These are phyloP conservation scores for Grosmannia penicillata DNA, from an alignment of 2,329 filamentous ascomycete genomes.

Conservation along the genomic window DNA sequence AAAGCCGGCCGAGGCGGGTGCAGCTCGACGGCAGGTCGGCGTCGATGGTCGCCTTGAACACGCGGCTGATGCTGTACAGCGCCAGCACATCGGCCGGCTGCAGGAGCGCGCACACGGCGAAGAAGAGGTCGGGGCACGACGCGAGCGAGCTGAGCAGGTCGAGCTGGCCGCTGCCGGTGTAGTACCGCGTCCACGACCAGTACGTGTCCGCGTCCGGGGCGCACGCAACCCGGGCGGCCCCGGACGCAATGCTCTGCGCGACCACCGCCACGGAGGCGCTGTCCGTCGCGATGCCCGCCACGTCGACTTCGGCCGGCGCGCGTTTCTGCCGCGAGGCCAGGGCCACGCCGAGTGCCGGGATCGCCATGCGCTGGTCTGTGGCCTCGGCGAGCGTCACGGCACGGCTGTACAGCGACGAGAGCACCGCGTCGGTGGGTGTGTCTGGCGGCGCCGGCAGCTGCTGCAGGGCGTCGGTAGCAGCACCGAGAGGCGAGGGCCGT, in stretches of 20 bases:
- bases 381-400: conserved; percentile 1
- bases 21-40: conserved; percentile 44
- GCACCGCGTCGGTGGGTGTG: background rate
- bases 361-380: background rate
- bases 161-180: conserved; percentile 8
- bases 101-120: conserved; percentile 40
- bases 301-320: background rate
- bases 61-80: conserved; percentile 49
- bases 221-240: background rate
- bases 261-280: background rate
- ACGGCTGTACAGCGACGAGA: background rate
- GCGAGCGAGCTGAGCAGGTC: conserved; percentile 30
- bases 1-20: conserved; percentile 33
- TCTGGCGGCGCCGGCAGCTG: conserved; percentile 3
- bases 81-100: conserved; percentile 40
- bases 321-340: conserved; percentile 1
- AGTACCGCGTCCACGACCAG: conserved; percentile 12
- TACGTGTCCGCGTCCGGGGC: conserved; percentile 1
- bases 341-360: background rate
- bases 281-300: background rate
- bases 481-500: conserved; percentile 1
- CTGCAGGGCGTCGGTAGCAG: conserved; percentile 1
- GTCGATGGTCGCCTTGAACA: conserved; percentile 47
- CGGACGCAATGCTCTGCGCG: conserved; percentile 2
- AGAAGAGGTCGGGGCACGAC: conserved; percentile 33